Percentiles rank a stretch among this genome's conserved stretches.
These are phyloP conservation scores for Brassica hybrid DNA, from an alignment of 441 rosid genomes.

Conservation along the genomic window DNA sequence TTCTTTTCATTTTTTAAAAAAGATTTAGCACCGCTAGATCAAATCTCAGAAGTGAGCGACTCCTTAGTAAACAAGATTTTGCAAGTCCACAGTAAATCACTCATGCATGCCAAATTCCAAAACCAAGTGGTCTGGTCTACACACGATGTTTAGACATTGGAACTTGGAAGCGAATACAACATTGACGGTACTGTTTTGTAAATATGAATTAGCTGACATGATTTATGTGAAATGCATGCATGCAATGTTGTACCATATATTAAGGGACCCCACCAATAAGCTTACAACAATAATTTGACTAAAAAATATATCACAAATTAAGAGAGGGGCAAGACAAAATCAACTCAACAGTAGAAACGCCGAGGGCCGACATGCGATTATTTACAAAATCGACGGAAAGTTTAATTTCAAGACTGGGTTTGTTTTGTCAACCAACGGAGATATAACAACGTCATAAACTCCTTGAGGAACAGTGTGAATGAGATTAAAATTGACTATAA, in stretches of 20 bases:
- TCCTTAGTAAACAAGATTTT: background rate
- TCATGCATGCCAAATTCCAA: background rate
- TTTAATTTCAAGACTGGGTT: slow-evolving; percentile 1
- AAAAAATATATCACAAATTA: background rate
- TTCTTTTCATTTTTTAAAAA: background rate
- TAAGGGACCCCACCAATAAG: slow-evolving; percentile 1
- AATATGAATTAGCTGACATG: background rate
- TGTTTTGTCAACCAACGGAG: slow-evolving; percentile 32
- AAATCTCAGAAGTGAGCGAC: background rate
- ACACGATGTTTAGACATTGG: background rate
- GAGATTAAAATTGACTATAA: slow-evolving; percentile 4
- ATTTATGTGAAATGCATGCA: background rate
- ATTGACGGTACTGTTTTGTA: background rate
- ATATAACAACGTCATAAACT: slow-evolving; percentile 6
- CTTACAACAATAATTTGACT: background rate
- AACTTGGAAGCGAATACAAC: background rate
- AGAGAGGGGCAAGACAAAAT: slow-evolving; percentile 2
- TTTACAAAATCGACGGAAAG: background rate
- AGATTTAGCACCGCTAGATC: background rate
- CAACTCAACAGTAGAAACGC: background rate
- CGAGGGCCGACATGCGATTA: background rate
- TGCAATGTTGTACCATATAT: background rate
- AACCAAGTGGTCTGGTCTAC: background rate
- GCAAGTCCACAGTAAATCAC: background rate
- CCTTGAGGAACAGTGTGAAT: slow-evolving; percentile 28